Percentiles rank a stretch among this genome's conserved stretches.
phyloP scores from a whole-genome alignment of 805 yeast genomes.

The Candida wancherniae region DNA sequence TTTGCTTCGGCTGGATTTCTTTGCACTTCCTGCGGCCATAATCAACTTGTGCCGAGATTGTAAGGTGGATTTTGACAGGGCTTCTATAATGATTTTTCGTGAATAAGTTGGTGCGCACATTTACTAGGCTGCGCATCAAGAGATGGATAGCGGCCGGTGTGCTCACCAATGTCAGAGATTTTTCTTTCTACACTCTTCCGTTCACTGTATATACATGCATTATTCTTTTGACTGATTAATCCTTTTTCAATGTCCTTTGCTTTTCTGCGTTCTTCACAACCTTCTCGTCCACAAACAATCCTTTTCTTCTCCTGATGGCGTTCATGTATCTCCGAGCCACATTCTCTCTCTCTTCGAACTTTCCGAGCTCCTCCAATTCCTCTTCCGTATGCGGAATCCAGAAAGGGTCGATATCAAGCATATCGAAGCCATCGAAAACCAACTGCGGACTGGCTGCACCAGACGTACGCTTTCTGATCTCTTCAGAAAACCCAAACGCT shows the following conservation, averaged over 20 bases:
- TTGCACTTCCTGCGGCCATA: too few relatives aligned
- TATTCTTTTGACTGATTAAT: too few relatives aligned
- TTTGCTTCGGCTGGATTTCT: too few relatives aligned
- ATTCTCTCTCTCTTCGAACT: slow-evolving; percentile 86
- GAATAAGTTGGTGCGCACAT: too few relatives aligned
- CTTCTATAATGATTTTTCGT: too few relatives aligned
- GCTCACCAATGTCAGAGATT: too few relatives aligned
- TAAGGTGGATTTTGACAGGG: too few relatives aligned
- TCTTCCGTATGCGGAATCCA: slow-evolving; percentile 99
- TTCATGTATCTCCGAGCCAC: slow-evolving; percentile 86
- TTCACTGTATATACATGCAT: too few relatives aligned
- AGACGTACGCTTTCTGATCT: slow-evolving; percentile 84
- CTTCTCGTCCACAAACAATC: slow-evolving; percentile 84
- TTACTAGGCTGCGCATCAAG: too few relatives aligned
- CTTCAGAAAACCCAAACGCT: slow-evolving; percentile 95
- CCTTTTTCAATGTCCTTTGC: slow-evolving; percentile 81
- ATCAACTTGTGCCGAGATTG: too few relatives aligned
- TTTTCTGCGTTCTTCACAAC: slow-evolving; percentile 90
- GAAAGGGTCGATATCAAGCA: slow-evolving; percentile 89
- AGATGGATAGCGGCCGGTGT: too few relatives aligned
- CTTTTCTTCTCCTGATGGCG: slow-evolving; percentile 76
- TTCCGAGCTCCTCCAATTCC: slow-evolving; percentile 91
- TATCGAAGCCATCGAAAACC: slow-evolving; percentile 82
- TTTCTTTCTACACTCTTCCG: too few relatives aligned
- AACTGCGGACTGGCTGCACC: slow-evolving; percentile 98